Evolutionary conservation across 192 early-diverging fungal genomes (phyloP).

Genomic region (Allomyces macrogynus): DNA sequence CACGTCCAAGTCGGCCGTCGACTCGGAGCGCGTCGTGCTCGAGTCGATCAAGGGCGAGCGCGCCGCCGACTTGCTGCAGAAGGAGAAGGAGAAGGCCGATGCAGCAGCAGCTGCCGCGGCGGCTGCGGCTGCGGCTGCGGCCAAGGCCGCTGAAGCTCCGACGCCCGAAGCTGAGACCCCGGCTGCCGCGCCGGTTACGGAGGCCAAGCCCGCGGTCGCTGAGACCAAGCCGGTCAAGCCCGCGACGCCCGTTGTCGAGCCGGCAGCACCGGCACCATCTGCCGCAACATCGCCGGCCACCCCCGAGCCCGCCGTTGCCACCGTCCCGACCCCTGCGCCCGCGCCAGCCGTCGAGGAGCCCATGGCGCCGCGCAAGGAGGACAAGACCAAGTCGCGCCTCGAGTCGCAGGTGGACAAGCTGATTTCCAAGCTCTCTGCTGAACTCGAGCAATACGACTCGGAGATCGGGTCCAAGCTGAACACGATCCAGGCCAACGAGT

Average conservation of each 20-base stretch:
- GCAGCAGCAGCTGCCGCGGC: too few species aligned
- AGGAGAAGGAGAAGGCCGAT: conserved; percentile 8
- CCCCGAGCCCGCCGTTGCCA: not conserved
- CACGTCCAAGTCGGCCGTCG: conserved; percentile 29
- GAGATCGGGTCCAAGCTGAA: conserved; percentile 44
- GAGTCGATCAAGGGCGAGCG: conserved; percentile 38
- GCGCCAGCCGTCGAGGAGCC: conserved; percentile 13
- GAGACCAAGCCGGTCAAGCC: not conserved
- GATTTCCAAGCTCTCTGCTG: conserved; percentile 49
- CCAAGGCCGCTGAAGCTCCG: not conserved
- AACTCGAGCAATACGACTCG: conserved; percentile 39
- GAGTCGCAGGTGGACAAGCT: conserved; percentile 56
- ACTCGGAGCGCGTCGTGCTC: conserved; percentile 38
- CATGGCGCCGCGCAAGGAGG: conserved; percentile 23
- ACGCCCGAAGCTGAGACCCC: not conserved
- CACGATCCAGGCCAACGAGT: conserved; percentile 39
- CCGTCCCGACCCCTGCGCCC: not conserved
- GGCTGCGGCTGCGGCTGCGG: not conserved
- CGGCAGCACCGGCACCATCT: conserved; percentile 1
- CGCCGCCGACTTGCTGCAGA: conserved; percentile 5
- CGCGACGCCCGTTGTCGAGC: conserved; percentile 1
- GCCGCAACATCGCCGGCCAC: conserved; percentile 1
- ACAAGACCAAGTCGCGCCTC: conserved; percentile 34
- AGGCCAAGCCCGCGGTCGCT: not conserved
- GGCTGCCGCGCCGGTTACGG: not conserved